phyloP scores from a whole-genome alignment of 257 asterid genomes.

The Capsicum baccatum region DNA sequence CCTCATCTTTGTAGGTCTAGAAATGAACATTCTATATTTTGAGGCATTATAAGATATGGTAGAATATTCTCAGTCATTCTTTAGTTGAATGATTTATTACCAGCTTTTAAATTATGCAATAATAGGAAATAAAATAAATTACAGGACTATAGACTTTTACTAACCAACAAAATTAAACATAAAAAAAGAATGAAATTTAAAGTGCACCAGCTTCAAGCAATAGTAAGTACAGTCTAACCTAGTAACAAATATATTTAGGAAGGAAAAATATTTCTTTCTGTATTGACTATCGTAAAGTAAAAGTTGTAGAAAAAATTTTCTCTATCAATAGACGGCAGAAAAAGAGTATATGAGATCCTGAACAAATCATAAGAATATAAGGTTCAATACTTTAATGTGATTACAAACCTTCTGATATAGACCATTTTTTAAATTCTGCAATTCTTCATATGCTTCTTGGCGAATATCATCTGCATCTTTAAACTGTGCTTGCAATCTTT shows the following conservation, averaged over 20 bases:
- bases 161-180: neutral
- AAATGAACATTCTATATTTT: conserved; percentile 69
- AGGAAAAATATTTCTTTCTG: neutral
- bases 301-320: neutral
- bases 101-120: neutral
- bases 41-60: conserved; percentile 29
- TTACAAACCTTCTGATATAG: conserved; percentile 68
- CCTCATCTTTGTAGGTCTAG: conserved; percentile 66
- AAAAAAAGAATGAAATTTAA: neutral
- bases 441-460: conserved; percentile 72
- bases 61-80: neutral
- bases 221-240: neutral
- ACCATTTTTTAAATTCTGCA: conserved; percentile 65
- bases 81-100: neutral
- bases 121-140: neutral
- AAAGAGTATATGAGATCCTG: neutral
- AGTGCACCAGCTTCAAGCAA: neutral
- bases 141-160: neutral
- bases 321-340: neutral
- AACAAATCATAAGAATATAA: neutral
- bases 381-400: neutral
- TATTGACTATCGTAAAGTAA: neutral
- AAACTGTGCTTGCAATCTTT: conserved; percentile 67
- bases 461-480: conserved; percentile 86
- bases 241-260: neutral